Evolutionary conservation across 108 stramenopile genomes (phyloP).

Genomic region (Pseudonitzschia multiseries): DNA sequence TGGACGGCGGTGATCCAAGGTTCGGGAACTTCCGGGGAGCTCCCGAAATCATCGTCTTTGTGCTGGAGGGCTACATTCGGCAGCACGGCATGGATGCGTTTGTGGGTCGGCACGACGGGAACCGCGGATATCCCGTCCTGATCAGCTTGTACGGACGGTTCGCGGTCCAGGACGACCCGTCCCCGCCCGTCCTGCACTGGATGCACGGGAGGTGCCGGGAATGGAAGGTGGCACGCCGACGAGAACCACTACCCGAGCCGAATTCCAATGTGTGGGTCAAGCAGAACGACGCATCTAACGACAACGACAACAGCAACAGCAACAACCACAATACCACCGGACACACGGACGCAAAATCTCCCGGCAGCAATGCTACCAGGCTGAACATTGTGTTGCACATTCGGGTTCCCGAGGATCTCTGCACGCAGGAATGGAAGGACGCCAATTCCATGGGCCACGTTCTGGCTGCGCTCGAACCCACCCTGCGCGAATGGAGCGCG

Average conservation of each 20-base stretch:
- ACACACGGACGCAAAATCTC: no score
- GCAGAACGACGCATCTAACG: no score
- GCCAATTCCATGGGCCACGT: background rate
- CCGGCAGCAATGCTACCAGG: no score
- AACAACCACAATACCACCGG: no score
- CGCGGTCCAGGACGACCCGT: background rate
- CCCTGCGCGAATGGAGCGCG: background rate
- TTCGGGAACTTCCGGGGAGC: background rate
- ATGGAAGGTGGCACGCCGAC: background rate
- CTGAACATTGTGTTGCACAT: constrained; percentile 1
- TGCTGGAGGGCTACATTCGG: background rate
- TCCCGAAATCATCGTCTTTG: background rate
- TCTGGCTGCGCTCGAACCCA: background rate
- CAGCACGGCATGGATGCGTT: background rate
- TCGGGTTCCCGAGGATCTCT: constrained; percentile 3
- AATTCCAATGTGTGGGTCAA: no score
- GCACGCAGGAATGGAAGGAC: constrained; percentile 7
- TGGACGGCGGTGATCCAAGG: background rate
- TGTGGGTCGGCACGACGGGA: background rate
- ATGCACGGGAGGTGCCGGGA: background rate
- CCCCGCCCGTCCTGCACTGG: background rate
- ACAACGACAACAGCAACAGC: no score
- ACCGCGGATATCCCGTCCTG: background rate
- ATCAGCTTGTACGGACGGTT: background rate
- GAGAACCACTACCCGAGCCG: no score